These are phyloP conservation scores for Mycena kentingensis DNA, from an alignment of 768 basidiomycete genomes.

Conservation along the genomic window DNA sequence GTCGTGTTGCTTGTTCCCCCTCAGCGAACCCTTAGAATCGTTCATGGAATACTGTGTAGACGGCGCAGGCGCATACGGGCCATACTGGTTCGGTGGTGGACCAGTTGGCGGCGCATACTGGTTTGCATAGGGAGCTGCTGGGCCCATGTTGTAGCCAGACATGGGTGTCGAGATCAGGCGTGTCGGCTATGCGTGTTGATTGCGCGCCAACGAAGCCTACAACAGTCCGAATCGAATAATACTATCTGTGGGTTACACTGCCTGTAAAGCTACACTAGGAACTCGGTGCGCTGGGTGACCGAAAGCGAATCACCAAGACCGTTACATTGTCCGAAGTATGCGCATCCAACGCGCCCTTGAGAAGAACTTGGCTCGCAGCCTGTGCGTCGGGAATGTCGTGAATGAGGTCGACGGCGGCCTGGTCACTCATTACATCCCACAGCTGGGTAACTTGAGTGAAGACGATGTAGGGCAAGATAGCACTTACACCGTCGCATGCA, in stretches of 20 bases:
- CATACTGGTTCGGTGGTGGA: conserved; percentile 8
- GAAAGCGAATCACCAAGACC: conserved; percentile 85
- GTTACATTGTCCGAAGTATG: conserved; percentile 97
- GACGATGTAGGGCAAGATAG: conserved; percentile 3
- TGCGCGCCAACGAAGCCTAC: background rate
- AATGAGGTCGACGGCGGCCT: conserved; percentile 86
- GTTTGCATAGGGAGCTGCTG: conserved; percentile 41
- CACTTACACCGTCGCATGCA: conserved; percentile 94
- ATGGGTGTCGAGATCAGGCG: conserved; percentile 11
- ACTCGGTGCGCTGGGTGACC: conserved; percentile 32
- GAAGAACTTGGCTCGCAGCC: conserved; percentile 68
- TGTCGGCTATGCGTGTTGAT: background rate
- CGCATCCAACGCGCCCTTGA: conserved; percentile 83
- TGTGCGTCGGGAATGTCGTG: conserved; percentile 76
- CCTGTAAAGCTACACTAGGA: conserved; percentile 2
- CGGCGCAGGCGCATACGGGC: no score
- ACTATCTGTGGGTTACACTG: background rate
- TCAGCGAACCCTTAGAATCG: conserved; percentile 55
- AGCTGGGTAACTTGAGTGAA: conserved; percentile 52
- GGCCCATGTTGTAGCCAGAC: conserved; percentile 38
- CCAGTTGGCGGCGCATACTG: conserved; percentile 29
- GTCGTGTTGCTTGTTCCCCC: no score
- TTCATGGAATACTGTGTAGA: conserved; percentile 28
- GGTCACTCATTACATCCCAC: conserved; percentile 95
- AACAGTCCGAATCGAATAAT: background rate